Percentiles rank a stretch among this genome's conserved stretches.
Evolutionary conservation across 176 grass and related monocot genomes (phyloP).

Genomic region (Avena sativa): DNA sequence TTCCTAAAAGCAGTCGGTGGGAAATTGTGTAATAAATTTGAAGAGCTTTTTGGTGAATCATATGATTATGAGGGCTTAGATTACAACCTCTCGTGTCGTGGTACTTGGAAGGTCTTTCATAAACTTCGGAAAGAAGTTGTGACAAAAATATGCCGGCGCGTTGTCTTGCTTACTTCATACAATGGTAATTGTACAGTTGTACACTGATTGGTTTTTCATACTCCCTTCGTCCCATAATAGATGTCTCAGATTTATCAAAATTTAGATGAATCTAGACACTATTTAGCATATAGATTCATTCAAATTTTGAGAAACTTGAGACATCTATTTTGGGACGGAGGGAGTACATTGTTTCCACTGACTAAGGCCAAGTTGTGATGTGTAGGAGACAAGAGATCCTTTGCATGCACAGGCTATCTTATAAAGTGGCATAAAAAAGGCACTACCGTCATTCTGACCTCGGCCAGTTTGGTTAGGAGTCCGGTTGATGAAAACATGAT

Average conservation of each 20-base stretch:
- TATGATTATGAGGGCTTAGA: slow-evolving; percentile 16
- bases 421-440: background rate
- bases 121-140: background rate
- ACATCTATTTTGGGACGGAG: too few species aligned
- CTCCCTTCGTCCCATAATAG: too few species aligned
- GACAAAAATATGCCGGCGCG: background rate
- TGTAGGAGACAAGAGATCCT: background rate
- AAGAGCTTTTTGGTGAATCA: slow-evolving; percentile 32
- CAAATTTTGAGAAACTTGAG: too few species aligned
- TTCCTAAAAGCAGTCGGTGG: slow-evolving; percentile 37
- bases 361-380: background rate
- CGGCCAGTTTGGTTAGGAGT: slow-evolving; percentile 34
- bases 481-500: background rate
- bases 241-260: too few species aligned
- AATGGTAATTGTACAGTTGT: slow-evolving; percentile 21
- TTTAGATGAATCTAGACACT: too few species aligned
- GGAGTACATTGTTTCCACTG: background rate
- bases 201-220: background rate
- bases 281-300: too few species aligned
- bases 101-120: background rate
- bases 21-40: slow-evolving; percentile 24
- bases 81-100: background rate
- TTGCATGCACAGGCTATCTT: slow-evolving; percentile 1
- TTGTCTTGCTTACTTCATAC: slow-evolving; percentile 38
- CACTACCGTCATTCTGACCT: slow-evolving; percentile 15